These are phyloP conservation scores for Phyllosticta paracitricarpa DNA, from an alignment of 2,329 filamentous ascomycete genomes.

Conservation along the genomic window DNA sequence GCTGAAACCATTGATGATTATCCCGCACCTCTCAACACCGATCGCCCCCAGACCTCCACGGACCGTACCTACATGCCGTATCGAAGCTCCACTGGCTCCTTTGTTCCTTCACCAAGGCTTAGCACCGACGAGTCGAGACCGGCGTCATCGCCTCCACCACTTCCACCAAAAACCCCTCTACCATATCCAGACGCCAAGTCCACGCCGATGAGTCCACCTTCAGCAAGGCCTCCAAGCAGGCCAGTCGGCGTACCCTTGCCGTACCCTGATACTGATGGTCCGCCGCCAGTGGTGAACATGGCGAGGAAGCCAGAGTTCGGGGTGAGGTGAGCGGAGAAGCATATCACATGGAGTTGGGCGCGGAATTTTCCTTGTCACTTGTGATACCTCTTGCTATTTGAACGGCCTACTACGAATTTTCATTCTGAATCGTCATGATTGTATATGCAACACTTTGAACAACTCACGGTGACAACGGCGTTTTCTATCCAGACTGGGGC, in stretches of 20 bases:
- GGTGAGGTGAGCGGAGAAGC: not conserved
- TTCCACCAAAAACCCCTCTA: slow-evolving; percentile 32
- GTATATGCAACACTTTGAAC: not conserved
- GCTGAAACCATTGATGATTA: slow-evolving; percentile 52
- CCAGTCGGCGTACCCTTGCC: slow-evolving; percentile 43
- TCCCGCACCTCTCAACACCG: slow-evolving; percentile 29
- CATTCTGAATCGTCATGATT: not conserved
- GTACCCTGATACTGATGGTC: slow-evolving; percentile 72
- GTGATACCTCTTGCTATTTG: not conserved
- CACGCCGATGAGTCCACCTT: slow-evolving; percentile 14
- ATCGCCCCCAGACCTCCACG: not conserved
- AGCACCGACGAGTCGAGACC: slow-evolving; percentile 22
- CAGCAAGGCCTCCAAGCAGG: slow-evolving; percentile 12
- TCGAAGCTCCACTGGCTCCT: slow-evolving; percentile 9
- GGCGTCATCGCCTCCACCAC: slow-evolving; percentile 24
- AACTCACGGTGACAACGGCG: not conserved
- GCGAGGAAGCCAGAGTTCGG: slow-evolving; percentile 70
- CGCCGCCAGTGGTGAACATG: slow-evolving; percentile 77
- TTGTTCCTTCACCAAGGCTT: slow-evolving; percentile 16
- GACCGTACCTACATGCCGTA: slow-evolving; percentile 3
- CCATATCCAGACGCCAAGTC: slow-evolving; percentile 3
- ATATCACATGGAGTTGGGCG: not conserved
- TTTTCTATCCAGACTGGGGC: not conserved
- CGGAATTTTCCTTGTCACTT: not conserved
- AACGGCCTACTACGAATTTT: not conserved